Percentiles rank a stretch among this genome's conserved stretches.
Evolutionary conservation across 1,139 yeast genomes (phyloP).

Genomic region (Magnusiomyces magnusii): DNA sequence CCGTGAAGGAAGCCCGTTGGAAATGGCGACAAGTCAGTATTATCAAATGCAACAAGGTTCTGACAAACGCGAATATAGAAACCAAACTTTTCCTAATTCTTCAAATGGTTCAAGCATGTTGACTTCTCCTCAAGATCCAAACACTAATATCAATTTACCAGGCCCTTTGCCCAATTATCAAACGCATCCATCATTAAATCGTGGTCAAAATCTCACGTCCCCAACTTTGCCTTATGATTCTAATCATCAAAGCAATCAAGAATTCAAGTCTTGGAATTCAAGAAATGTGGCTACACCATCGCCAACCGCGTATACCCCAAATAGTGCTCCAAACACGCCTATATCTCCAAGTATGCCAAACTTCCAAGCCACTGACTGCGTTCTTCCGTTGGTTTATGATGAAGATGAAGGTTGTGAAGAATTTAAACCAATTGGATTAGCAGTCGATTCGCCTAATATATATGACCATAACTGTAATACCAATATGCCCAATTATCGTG

Average conservation of each 20-base stretch:
- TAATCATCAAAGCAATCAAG: neutral
- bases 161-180: neutral
- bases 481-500: too few species aligned
- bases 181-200: neutral
- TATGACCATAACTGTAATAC: too few species aligned
- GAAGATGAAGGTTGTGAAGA: too few species aligned
- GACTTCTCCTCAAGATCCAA: neutral
- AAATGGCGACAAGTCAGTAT: neutral
- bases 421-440: too few species aligned
- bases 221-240: neutral
- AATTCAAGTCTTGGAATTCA: neutral
- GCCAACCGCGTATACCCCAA: neutral
- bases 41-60: neutral
- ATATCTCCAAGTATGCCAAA: too few species aligned
- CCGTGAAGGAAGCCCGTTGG: neutral
- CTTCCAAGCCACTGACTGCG: too few species aligned
- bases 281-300: neutral
- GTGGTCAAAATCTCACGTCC: neutral
- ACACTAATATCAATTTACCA: neutral
- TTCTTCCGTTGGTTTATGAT: too few species aligned
- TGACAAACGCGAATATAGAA: neutral
- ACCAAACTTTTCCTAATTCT: neutral
- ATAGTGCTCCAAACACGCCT: neutral
- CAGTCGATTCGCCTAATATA: too few species aligned
- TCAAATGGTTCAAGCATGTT: neutral